A percentile compares a stretch with the other conserved stretches of the same genome.
These are phyloP conservation scores for Ogataea henricii DNA, from an alignment of 805 yeast species.

Conservation along the genomic window DNA sequence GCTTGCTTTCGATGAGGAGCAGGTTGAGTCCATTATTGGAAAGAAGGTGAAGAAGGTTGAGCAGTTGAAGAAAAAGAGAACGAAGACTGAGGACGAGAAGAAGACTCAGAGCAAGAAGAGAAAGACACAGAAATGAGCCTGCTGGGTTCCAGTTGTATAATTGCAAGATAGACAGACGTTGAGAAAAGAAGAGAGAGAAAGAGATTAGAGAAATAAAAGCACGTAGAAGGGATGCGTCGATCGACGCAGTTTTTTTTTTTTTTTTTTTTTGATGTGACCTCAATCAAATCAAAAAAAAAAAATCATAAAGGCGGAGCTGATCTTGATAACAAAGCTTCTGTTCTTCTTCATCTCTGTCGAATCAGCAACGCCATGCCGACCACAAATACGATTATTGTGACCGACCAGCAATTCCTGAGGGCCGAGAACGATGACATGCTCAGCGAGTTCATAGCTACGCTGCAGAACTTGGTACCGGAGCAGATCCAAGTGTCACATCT, in stretches of 20 bases:
- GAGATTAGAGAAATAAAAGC: background rate
- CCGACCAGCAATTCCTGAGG: constrained; percentile 27
- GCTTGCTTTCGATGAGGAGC: constrained; percentile 75
- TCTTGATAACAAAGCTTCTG: background rate
- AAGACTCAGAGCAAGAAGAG: constrained; percentile 11
- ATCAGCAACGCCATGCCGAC: constrained; percentile 5
- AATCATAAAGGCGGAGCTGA: background rate
- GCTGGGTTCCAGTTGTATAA: background rate
- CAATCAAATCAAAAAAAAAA: background rate
- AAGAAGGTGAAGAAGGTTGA: constrained; percentile 48
- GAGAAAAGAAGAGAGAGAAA: constrained; percentile 14
- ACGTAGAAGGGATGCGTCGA: constrained; percentile 1
- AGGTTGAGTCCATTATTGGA: constrained; percentile 60
- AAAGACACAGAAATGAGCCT: constrained; percentile 10
- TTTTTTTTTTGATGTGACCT: background rate
- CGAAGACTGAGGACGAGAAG: constrained; percentile 10
- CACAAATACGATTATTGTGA: constrained; percentile 34
- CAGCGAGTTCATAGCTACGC: constrained; percentile 17
- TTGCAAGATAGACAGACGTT: background rate
- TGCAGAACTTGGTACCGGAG: constrained; percentile 22
- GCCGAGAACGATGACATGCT: constrained; percentile 21
- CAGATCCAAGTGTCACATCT: constrained; percentile 24
- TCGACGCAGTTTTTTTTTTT: background rate
- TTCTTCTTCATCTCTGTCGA: background rate
- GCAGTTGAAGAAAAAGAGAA: constrained; percentile 17